Conservation (phyloP, 495 filamentous ascomycete species). For the Podospora pseudocomata region DNA sequence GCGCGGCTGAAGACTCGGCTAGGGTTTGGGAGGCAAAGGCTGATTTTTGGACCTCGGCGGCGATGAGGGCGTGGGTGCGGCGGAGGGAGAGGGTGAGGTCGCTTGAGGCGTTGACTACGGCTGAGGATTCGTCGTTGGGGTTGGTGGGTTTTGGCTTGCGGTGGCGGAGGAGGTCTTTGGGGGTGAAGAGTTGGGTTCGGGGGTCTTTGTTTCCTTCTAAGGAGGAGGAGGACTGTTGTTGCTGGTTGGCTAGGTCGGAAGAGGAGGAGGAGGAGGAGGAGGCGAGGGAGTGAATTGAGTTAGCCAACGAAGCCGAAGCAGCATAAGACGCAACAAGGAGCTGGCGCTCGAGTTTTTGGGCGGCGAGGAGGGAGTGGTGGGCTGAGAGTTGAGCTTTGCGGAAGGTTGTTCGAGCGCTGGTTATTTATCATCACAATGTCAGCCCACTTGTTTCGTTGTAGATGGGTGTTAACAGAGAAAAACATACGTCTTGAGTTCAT, state of each 20-base stretch:
- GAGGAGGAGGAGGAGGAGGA: slow-evolving; percentile 34
- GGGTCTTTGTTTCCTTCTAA: slow-evolving; percentile 18
- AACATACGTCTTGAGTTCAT: slow-evolving; percentile 66
- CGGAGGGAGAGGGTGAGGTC: slow-evolving; percentile 83
- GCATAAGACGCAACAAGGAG: slow-evolving; percentile 65
- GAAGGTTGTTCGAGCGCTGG: slow-evolving; percentile 69
- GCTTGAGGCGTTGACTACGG: slow-evolving; percentile 62
- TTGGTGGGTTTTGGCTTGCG: slow-evolving; percentile 22
- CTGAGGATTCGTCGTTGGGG: slow-evolving; percentile 55
- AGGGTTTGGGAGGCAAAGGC: slow-evolving; percentile 87
- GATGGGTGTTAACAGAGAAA: background rate
- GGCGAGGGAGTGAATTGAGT: slow-evolving; percentile 22
- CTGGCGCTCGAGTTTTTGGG: slow-evolving; percentile 71
- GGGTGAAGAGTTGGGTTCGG: slow-evolving; percentile 24
- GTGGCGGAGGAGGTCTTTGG: slow-evolving; percentile 27
- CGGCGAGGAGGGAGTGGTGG: slow-evolving; percentile 67
- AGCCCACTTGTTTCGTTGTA: too few relatives aligned
- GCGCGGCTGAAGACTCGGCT: slow-evolving; percentile 72
- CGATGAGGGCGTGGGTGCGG: slow-evolving; percentile 80
- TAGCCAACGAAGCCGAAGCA: slow-evolving; percentile 18
- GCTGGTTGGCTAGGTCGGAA: slow-evolving; percentile 9
- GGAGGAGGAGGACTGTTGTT: slow-evolving; percentile 28
- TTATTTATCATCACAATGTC: too few relatives aligned
- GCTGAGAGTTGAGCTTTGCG: slow-evolving; percentile 81
- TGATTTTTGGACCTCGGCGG: slow-evolving; percentile 73